Conservation (phyloP, 2,329 filamentous ascomycete genomes). For the Fusarium brachygibbosum region DNA sequence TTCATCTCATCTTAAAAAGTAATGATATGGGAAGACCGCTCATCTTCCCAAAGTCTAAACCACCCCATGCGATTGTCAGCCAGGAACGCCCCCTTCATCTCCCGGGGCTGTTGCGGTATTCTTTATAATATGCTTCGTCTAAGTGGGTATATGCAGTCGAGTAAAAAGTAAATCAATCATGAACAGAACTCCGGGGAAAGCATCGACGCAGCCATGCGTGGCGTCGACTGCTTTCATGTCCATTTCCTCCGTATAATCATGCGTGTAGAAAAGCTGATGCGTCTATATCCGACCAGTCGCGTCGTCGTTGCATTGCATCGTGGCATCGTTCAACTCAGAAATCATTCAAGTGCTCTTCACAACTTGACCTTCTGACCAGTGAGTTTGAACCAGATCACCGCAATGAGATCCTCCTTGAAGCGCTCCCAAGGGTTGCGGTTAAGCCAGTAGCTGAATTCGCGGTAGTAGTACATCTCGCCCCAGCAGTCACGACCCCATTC, state of each 20-base stretch:
- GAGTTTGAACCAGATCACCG: conserved; percentile 72
- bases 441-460: conserved; percentile 89
- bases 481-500: conserved; percentile 98
- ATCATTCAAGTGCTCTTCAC: conserved; percentile 49
- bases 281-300: conserved; percentile 15
- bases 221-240: conserved; percentile 17
- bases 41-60: conserved; percentile 13
- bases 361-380: conserved; percentile 73
- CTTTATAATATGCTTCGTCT: conserved; percentile 42
- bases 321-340: conserved; percentile 3
- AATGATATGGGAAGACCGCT: background rate
- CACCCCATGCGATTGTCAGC: conserved; percentile 5
- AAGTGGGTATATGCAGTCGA: conserved; percentile 43
- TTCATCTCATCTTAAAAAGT: conserved; percentile 20
- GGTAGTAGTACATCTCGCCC: conserved; percentile 97
- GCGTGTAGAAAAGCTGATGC: conserved; percentile 26
- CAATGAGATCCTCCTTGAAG: conserved; percentile 76
- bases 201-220: conserved; percentile 20
- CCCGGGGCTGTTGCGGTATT: conserved; percentile 12
- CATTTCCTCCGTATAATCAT: conserved; percentile 30
- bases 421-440: conserved; percentile 87
- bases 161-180: conserved; percentile 39
- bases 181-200: conserved; percentile 37
- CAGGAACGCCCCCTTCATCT: conserved; percentile 5
- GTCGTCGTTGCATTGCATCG: background rate